A percentile compares a stretch with the other conserved stretches of the same genome.
Evolutionary conservation across 352 stramenopile species (phyloP).

Genomic region (Globisporangium cederbergense): DNA sequence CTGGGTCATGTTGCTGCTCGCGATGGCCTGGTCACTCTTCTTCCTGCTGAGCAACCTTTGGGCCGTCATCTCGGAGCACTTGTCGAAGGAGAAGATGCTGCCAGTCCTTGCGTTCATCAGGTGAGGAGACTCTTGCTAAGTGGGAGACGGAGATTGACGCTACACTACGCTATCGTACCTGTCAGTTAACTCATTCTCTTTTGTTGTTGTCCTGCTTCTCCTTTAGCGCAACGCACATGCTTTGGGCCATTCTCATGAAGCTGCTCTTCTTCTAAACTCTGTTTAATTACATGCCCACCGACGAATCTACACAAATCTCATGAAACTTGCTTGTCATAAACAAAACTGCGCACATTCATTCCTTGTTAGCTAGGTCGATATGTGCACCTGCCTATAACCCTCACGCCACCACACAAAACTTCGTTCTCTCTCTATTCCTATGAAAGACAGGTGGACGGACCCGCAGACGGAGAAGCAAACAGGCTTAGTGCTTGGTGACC

Average conservation of each 20-base stretch:
- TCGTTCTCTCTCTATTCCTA: slow-evolving; percentile 8
- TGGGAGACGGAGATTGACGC: too few relatives aligned
- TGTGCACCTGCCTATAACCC: not conserved
- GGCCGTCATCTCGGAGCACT: slow-evolving; percentile 66
- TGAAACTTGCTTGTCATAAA: not conserved
- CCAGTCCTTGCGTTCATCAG: slow-evolving; percentile 78
- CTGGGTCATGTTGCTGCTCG: slow-evolving; percentile 75
- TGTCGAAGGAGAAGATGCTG: slow-evolving; percentile 87
- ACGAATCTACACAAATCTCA: not conserved
- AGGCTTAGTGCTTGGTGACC: slow-evolving; percentile 11
- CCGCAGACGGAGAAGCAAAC: not conserved
- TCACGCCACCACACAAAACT: not conserved
- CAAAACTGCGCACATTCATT: not conserved
- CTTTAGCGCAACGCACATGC: slow-evolving; percentile 64
- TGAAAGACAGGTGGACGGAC: not conserved
- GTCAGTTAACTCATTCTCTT: not conserved
- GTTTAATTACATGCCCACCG: slow-evolving; percentile 5
- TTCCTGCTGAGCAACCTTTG: slow-evolving; percentile 83
- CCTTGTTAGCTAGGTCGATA: not conserved
- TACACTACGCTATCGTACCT: too few relatives aligned
- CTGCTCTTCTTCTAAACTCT: slow-evolving; percentile 79
- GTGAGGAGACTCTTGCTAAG: slow-evolving; percentile 22
- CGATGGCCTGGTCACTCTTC: slow-evolving; percentile 84
- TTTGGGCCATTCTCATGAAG: slow-evolving; percentile 85
- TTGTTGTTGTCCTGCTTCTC: not conserved